Evolutionary conservation across 768 basidiomycete genomes (phyloP).

Genomic region (Multifurca ochricompacta): DNA sequence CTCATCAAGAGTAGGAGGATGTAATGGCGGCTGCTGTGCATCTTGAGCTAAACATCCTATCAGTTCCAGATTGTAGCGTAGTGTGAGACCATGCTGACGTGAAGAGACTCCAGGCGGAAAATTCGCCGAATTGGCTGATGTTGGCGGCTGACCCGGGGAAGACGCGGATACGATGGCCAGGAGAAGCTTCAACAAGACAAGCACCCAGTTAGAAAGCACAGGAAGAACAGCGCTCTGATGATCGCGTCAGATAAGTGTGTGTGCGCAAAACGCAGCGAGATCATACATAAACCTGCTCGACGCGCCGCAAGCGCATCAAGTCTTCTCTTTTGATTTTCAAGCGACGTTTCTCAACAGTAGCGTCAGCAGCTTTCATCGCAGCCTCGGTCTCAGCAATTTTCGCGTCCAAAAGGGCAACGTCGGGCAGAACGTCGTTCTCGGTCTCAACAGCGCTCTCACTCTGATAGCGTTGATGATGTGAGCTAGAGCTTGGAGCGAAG

Average conservation of each 20-base stretch:
- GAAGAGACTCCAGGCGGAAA: constrained; percentile 68
- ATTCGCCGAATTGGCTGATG: constrained; percentile 57
- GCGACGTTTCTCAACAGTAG: constrained; percentile 46
- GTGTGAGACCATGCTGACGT: constrained; percentile 35
- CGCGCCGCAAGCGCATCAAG: constrained; percentile 76
- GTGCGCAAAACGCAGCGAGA: not conserved
- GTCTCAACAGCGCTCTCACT: constrained; percentile 27
- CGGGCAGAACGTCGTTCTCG: constrained; percentile 61
- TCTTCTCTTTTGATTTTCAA: constrained; percentile 69
- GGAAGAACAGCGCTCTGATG: constrained; percentile 74
- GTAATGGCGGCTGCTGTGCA: constrained; percentile 40
- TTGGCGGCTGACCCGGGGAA: constrained; percentile 52
- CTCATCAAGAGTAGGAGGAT: constrained; percentile 79
- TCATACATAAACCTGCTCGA: constrained; percentile 90
- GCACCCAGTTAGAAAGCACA: constrained; percentile 80
- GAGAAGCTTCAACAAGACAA: constrained; percentile 87
- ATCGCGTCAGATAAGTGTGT: constrained; percentile 2
- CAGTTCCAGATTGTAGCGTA: not conserved
- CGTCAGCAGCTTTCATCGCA: constrained; percentile 43
- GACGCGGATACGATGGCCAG: constrained; percentile 89
- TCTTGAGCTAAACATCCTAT: constrained; percentile 42
- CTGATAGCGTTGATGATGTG: constrained; percentile 8
- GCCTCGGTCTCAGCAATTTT: constrained; percentile 62
- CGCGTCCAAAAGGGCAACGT: constrained; percentile 62
- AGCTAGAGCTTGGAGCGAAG: not conserved